A percentile compares a stretch with the other conserved stretches of the same genome.
Evolutionary conservation across 75 land plant species (phyloP).

Genomic region (Cunninghamia lanceolata): DNA sequence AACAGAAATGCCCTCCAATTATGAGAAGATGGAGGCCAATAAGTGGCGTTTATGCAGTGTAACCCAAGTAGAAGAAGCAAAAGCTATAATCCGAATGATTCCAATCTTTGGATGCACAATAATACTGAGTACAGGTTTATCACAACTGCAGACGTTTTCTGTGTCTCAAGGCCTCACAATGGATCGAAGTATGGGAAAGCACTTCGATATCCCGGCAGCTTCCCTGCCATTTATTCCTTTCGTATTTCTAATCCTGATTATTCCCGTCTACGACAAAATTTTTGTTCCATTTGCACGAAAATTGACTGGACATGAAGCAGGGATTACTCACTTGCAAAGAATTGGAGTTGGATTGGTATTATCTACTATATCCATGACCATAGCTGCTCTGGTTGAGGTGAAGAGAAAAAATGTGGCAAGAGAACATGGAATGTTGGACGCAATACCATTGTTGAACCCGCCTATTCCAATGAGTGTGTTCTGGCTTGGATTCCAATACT

Average conservation of each 20-base stretch:
- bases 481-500: too few species aligned
- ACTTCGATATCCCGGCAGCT: background rate
- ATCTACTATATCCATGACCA: too few species aligned
- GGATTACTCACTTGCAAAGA: slow-evolving; percentile 22
- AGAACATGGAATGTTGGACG: too few species aligned
- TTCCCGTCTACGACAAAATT: slow-evolving; percentile 56
- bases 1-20: background rate
- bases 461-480: too few species aligned
- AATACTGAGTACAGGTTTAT: background rate
- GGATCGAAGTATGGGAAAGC: background rate
- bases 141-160: too few species aligned
- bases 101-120: slow-evolving; percentile 8
- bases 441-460: too few species aligned
- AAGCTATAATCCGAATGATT: slow-evolving; percentile 13
- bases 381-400: too few species aligned
- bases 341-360: too few species aligned
- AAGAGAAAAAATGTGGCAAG: too few species aligned
- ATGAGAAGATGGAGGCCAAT: background rate
- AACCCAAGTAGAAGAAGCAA: slow-evolving; percentile 4
- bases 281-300: slow-evolving; percentile 55
- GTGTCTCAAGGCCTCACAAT: too few species aligned
- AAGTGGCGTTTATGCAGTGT: slow-evolving; percentile 44
- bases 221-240: slow-evolving; percentile 26
- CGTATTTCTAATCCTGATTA: slow-evolving; percentile 29
- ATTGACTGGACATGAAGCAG: slow-evolving; percentile 42